Evolutionary conservation across 805 yeast species (phyloP).

Genomic region (Saccharomycopsis sp.): DNA sequence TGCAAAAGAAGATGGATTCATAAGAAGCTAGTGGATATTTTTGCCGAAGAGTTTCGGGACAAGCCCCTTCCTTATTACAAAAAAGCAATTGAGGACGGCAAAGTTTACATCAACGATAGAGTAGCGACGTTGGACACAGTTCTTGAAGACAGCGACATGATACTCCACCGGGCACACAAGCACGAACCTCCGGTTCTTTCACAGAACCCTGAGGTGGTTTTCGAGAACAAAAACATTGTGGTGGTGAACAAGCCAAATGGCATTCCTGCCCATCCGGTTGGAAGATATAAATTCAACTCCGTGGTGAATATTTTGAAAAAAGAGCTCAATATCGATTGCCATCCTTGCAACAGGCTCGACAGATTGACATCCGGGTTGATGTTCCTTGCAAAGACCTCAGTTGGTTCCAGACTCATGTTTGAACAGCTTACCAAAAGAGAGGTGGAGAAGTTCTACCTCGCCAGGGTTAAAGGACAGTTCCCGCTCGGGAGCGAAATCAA

Average conservation of each 20-base stretch:
- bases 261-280: constrained; percentile 93
- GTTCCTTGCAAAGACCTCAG: constrained; percentile 78
- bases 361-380: constrained; percentile 86
- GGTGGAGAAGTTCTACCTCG: constrained; percentile 75
- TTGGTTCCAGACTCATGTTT: constrained; percentile 69
- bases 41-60: constrained; percentile 78
- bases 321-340: constrained; percentile 55
- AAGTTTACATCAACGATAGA: constrained; percentile 59
- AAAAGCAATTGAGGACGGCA: constrained; percentile 47
- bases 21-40: constrained; percentile 69
- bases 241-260: constrained; percentile 93
- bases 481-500: constrained; percentile 36
- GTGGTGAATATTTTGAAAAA: constrained; percentile 68
- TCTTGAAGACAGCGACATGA: constrained; percentile 73
- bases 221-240: constrained; percentile 64
- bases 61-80: constrained; percentile 58
- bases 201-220: constrained; percentile 46
- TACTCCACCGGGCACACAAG: constrained; percentile 70
- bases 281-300: constrained; percentile 67
- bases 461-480: constrained; percentile 81
- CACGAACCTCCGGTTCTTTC: constrained; percentile 82
- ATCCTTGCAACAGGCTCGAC: constrained; percentile 85
- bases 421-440: constrained; percentile 56
- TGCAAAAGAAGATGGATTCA: constrained; percentile 91
- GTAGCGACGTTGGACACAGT: constrained; percentile 56